Percentiles rank a stretch among this genome's conserved stretches.
Evolutionary conservation across 2,329 filamentous ascomycete genomes (phyloP).

Genomic region (Alternaria dauci): DNA sequence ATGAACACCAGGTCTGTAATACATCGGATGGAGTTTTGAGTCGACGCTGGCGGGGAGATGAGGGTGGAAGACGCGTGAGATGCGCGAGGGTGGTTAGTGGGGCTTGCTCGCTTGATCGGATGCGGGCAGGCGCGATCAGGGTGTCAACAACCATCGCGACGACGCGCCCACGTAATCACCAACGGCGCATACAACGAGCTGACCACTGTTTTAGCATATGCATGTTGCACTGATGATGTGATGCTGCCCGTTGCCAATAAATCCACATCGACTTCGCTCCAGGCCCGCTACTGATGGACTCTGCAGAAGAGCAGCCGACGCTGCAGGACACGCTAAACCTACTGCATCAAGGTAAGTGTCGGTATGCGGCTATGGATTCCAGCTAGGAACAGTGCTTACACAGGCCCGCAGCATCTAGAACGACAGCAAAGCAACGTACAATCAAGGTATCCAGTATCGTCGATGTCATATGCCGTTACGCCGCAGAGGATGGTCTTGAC

Average conservation of each 20-base stretch:
- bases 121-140: conserved; percentile 33
- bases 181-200: conserved; percentile 27
- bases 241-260: conserved; percentile 47
- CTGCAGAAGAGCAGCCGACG: conserved; percentile 39
- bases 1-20: conserved; percentile 8
- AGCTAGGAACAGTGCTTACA: conserved; percentile 31
- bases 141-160: conserved; percentile 39
- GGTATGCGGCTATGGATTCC: conserved; percentile 24
- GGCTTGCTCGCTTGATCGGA: conserved; percentile 34
- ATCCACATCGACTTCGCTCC: conserved; percentile 13
- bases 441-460: conserved; percentile 70
- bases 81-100: conserved; percentile 9
- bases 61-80: conserved; percentile 13
- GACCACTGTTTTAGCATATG: conserved; percentile 33
- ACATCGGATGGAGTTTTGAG: conserved; percentile 10
- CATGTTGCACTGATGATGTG: conserved; percentile 32
- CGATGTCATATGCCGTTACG: conserved; percentile 68
- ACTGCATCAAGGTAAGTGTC: conserved; percentile 46
- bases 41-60: conserved; percentile 11
- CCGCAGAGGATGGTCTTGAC: conserved; percentile 74
- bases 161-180: conserved; percentile 30
- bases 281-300: conserved; percentile 34
- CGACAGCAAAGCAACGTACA: conserved; percentile 70
- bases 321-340: conserved; percentile 49
- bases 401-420: conserved; percentile 43